These are phyloP conservation scores for Phytophthora hybrid DNA, from an alignment of 352 stramenopile genomes.

Conservation along the genomic window DNA sequence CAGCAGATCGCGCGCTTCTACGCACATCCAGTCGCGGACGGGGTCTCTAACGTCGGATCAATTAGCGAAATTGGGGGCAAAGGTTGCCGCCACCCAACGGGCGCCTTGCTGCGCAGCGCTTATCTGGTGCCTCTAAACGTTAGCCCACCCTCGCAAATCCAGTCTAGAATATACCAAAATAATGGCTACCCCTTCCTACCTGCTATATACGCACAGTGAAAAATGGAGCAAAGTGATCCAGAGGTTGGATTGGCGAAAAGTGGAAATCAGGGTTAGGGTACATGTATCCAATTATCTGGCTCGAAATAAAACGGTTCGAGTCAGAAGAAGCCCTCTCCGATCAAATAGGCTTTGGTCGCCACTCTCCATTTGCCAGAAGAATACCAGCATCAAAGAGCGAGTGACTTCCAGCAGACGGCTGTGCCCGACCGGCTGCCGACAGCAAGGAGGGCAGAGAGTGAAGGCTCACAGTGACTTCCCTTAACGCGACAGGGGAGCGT, in stretches of 20 bases:
- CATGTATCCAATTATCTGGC: conserved; percentile 4
- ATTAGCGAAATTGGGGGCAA: neutral
- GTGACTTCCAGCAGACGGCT: neutral
- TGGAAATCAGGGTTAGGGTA: conserved; percentile 12
- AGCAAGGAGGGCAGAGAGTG: conserved; percentile 13
- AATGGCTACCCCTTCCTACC: neutral
- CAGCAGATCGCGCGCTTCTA: conserved; percentile 32
- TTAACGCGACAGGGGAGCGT: conserved; percentile 1
- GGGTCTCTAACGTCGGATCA: neutral
- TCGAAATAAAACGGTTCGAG: conserved; percentile 25
- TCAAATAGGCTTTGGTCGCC: conserved; percentile 8
- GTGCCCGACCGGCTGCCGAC: neutral
- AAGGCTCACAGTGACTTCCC: neutral
- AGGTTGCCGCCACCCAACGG: neutral
- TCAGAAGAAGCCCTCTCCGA: conserved; percentile 13
- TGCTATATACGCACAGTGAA: conserved; percentile 8
- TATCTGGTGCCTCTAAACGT: neutral
- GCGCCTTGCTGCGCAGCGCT: neutral
- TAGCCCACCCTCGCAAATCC: no score
- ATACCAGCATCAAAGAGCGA: neutral
- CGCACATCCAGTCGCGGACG: neutral
- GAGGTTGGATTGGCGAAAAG: conserved; percentile 12
- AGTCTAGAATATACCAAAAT: no score
- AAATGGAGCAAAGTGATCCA: conserved; percentile 1
- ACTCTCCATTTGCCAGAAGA: conserved; percentile 21